Conservation (phyloP, 257 asterid genomes). For the Solanum piurae region DNA sequence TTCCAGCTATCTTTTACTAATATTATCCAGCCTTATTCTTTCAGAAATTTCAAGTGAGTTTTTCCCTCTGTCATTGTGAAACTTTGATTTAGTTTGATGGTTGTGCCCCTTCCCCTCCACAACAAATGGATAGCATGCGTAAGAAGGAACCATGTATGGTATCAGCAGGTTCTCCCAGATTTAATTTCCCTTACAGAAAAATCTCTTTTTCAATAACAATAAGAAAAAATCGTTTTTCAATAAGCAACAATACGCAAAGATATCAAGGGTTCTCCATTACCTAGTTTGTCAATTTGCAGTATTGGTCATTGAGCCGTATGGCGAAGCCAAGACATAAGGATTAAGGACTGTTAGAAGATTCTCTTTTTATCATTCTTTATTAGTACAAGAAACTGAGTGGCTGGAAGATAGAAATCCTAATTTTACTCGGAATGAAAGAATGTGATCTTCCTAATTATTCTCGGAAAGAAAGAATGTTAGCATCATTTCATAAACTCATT, state of each 20-base stretch:
- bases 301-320: not conserved
- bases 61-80: not conserved
- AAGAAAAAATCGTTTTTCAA: not conserved
- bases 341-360: not conserved
- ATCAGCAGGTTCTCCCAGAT: not conserved
- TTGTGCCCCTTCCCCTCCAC: not conserved
- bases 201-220: not conserved
- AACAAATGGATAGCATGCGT: not conserved
- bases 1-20: conserved; percentile 3
- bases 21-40: conserved; percentile 4
- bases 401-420: not conserved
- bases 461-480: not conserved
- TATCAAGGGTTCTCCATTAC: not conserved
- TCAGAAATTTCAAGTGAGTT: conserved; percentile 16
- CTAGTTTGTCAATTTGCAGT: not conserved
- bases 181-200: not conserved
- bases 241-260: not conserved
- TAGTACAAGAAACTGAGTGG: not conserved
- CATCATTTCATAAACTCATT: not conserved
- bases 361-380: not conserved
- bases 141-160: not conserved
- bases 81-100: not conserved
- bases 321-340: not conserved
- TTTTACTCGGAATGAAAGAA: not conserved
- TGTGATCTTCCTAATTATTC: not conserved